Base-by-base conservation (phyloP, 148 eudicot species). In the Pharnaceum exiguum region DNA sequence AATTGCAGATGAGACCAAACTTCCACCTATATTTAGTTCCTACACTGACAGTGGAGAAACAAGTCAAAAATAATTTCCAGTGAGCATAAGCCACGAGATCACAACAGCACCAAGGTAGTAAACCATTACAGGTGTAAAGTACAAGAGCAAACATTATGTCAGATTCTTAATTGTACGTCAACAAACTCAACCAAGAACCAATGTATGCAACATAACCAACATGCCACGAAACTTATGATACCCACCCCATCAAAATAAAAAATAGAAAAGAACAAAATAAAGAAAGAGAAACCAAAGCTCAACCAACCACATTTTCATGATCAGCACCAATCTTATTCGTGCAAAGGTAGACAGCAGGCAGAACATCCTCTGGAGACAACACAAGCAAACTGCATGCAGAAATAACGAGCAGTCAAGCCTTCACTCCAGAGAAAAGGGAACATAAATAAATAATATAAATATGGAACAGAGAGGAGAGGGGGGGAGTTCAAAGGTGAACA, bases 261-360 rank as follows among this genome's bases (percentile, higher is more conserved):
- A 18, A 4, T 39, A 54, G 7, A 23, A 48, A 12, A 69, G 10
- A 21, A 26, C 38, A 31, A 59, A 33, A 13, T 16, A 16, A 3
- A 5, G 22, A 51, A 58, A 52, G 40, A 29, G 27, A 46, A 33
- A 22, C 35, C 22, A 21, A 21, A 40, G 62, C 46, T 17, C 47
- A 6, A 64, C 76, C 42, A 74, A 94, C 96, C 95, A 78, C 78
- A 60, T 89, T 94, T 66, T 94, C 99, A 80, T 89, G 95, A 66
- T 89, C 99, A 61, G 99, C 87, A 27, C 93, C 95, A 68, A 94
- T 83, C 85, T 86, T 94, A 68, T 94, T 84, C 47, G 90, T 83
- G 77, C 99, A 94, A 70, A 94, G 85, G 64, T 89, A 94, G 45
- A 86, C 89, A 43, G 96, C 93, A 51, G 96, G 96, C 18, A 89